Evolutionary conservation across 257 asterid genomes (phyloP).

Genomic region (Salvia miltiorrhiza): DNA sequence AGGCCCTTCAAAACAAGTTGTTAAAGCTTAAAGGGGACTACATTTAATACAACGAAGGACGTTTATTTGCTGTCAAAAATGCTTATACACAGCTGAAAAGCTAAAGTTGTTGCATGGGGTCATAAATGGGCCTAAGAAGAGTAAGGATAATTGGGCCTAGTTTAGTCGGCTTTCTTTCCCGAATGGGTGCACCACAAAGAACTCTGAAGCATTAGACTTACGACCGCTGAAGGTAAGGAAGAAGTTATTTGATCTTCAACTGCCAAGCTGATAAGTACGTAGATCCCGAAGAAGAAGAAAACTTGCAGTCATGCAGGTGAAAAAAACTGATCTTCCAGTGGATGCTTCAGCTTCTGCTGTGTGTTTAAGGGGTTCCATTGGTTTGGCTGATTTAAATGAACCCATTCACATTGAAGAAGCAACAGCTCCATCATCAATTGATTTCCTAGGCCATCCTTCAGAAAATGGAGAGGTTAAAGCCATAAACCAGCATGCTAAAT

Average conservation of each 20-base stretch:
- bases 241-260: constrained; percentile 85
- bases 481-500: constrained; percentile 26
- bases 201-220: constrained; percentile 48
- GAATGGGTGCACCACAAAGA: constrained; percentile 51
- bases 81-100: no score
- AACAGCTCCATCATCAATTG: constrained; percentile 39
- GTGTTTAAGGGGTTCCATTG: constrained; percentile 36
- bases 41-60: no score
- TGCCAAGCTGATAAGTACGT: constrained; percentile 78
- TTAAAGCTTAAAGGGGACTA: no score
- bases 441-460: constrained; percentile 41
- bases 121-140: no score
- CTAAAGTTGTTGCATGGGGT: no score
- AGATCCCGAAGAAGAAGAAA: constrained; percentile 64
- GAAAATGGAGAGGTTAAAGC: constrained; percentile 37
- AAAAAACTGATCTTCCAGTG: constrained; percentile 5
- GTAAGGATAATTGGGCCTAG: no score
- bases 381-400: constrained; percentile 82
- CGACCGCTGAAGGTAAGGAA: constrained; percentile 83
- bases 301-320: constrained; percentile 13
- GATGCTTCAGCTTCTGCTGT: constrained; percentile 45
- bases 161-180: constrained; percentile 38
- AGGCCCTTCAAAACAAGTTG: no score
- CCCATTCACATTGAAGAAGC: constrained; percentile 59
- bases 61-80: no score